Base-by-base conservation (phyloP, 768 basidiomycete genomes). In the Russula ochroleuca region DNA sequence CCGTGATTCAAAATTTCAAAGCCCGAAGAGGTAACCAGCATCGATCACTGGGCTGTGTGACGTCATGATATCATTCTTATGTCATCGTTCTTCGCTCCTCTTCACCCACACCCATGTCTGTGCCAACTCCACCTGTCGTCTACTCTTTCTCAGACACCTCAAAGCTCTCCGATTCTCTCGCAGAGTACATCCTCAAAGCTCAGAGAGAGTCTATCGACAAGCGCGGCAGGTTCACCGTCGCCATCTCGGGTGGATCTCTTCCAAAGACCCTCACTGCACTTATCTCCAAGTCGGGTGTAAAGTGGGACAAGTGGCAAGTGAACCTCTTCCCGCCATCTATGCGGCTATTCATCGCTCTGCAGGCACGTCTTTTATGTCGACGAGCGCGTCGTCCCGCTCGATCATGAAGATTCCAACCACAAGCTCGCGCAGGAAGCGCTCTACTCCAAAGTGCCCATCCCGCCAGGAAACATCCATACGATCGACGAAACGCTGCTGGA, bases 311-410 rank as follows among this genome's bases (percentile, higher is more conserved):
- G 74, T 99, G 97, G 96, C 93, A 69, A 63, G 81, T 50, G 3
- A 8, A 54, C n/a, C 9, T 13, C 15, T 11, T 17, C 31, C 21
- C 17, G 10, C 1, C 9, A 3, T 49, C n/a, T 21, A 50, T 40
- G 6, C 43, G 11, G 31, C 11, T 58, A 48, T 64, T 35, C 48
- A 38, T 21, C 17, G 49, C 9, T 41, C 13, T 33, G 35, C 73
- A 98, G 96, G 97, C 94, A 98, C 67, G 86, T 98, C 70, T 99
- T 90, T 78, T 99, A 97, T 72, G 93, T 87, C 35, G 97, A 99
- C 75, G 97, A 99, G 77, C 90, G 97, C 59, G 85, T 86, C 65
- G 97, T 99, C 25, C 93, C 94, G 9, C 85, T 97, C 72, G 88
- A 97, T 78, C 81, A 96, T 75, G 80, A 85, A 40, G 96, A 98